Evolutionary conservation across 2,329 filamentous ascomycete species (phyloP), one percentile per base, ranked within the genome.

Genomic region (Penicillium nordicum): DNA sequence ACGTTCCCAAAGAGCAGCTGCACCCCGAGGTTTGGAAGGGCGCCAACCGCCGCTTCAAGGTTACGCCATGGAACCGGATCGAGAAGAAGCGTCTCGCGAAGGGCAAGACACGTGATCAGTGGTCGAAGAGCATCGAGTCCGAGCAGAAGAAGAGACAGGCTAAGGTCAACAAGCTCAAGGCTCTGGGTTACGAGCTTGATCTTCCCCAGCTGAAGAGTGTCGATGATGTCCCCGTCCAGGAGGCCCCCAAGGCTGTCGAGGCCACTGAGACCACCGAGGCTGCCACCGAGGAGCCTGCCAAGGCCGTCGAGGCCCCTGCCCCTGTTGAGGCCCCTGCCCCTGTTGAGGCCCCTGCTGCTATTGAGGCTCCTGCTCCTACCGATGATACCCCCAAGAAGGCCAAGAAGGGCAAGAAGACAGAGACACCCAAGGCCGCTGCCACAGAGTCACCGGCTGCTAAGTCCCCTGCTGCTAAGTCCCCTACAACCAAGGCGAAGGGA

Each of bases 1-100:
- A 86, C 25, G 83, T 97, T 4, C 85, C 90, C 4, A 79, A 85
- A 55, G 90, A 89, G 58, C 86, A 92, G 70, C 79, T 96, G 42
- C 90, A 95, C 72, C 82, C 86, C 25, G 82, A 90, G 59, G 79
- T 97, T 51, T 97, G 92, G 85, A 92, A 94, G 78, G 92, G 92
- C 37, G 90, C 92, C 68, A 93, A 95, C 75, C 86, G 85, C 68
- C 88, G 92, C 54, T 97, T 94, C 82, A 96, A 96, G 81, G 82
- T 83, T 60, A 86, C 93, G 12, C 93, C 94, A 21, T 88, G 90
- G 82, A 94, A 92, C 76, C 89, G 89, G 77, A 88, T 97, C 72
- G 89, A 88, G 58, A 90, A 90, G 48, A 81, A 85, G 66, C 83
- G 85, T 66, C 81, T 97, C 63, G 85, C 88, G 67, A 85, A 87